Percentiles rank a stretch among this genome's conserved stretches.
These are phyloP conservation scores for Boletus fagicola DNA, from an alignment of 768 basidiomycete genomes.

Conservation along the genomic window DNA sequence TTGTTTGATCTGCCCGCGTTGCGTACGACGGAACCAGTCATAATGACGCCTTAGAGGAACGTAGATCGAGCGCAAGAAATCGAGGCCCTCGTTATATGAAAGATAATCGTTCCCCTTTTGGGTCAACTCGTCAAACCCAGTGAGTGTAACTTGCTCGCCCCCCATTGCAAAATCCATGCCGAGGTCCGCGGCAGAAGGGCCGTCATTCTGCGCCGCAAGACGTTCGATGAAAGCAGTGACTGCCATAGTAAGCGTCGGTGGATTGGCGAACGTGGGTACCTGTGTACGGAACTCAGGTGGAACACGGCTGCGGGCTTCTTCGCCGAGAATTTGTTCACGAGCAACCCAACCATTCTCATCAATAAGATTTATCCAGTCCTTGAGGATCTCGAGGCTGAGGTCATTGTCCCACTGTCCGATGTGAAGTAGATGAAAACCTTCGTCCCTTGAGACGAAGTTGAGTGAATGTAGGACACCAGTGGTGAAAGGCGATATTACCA, in stretches of 20 bases:
- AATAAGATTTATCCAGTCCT: constrained; percentile 86
- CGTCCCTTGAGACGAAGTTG: constrained; percentile 62
- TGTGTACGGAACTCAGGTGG: constrained; percentile 90
- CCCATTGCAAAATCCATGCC: constrained; percentile 61
- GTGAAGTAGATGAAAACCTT: constrained; percentile 92
- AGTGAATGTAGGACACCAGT: neutral
- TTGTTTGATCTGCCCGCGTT: constrained; percentile 90
- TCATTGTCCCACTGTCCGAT: constrained; percentile 94
- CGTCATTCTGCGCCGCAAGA: constrained; percentile 45
- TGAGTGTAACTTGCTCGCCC: constrained; percentile 52
- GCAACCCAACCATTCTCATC: constrained; percentile 96
- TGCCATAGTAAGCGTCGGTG: constrained; percentile 92
- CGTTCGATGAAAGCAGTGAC: constrained; percentile 87
- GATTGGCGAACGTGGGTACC: constrained; percentile 92
- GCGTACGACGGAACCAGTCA: constrained; percentile 94
- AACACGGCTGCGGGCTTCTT: constrained; percentile 94
- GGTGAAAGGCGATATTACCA: constrained; percentile 52
- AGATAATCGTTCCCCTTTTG: constrained; percentile 48
- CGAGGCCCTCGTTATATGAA: constrained; percentile 57
- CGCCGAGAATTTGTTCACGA: constrained; percentile 93
- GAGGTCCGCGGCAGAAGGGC: constrained; percentile 58
- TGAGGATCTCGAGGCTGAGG: constrained; percentile 85
- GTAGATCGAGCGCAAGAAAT: constrained; percentile 81
- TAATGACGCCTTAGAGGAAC: constrained; percentile 84
- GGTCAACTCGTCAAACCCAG: constrained; percentile 15